Evolutionary conservation across 2,329 filamentous ascomycete genomes (phyloP).

Genomic region (Elsinoe perseae): DNA sequence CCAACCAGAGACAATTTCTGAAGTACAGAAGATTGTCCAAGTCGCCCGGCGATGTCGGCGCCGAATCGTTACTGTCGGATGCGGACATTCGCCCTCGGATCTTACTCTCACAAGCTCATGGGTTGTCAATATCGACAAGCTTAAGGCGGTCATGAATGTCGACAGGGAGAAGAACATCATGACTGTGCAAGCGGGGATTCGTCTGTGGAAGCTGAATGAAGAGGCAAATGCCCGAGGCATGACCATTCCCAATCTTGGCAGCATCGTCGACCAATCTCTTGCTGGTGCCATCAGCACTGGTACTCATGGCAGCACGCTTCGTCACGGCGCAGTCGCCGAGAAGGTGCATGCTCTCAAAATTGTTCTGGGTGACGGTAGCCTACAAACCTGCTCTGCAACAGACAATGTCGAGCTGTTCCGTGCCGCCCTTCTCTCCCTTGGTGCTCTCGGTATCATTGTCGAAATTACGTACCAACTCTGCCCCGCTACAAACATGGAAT

Average conservation of each 20-base stretch:
- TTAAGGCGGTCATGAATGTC: constrained; percentile 62
- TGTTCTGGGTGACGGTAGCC: constrained; percentile 71
- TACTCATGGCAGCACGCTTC: constrained; percentile 81
- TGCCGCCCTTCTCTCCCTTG: constrained; percentile 77
- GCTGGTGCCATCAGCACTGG: constrained; percentile 88
- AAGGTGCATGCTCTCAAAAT: constrained; percentile 67
- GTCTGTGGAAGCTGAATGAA: constrained; percentile 64
- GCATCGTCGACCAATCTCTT: constrained; percentile 89
- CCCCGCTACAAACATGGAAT: constrained; percentile 73
- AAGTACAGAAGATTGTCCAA: constrained; percentile 75
- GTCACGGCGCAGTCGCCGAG: constrained; percentile 77
- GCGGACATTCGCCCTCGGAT: constrained; percentile 84
- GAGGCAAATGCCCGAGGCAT: constrained; percentile 67
- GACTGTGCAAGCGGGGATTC: constrained; percentile 80
- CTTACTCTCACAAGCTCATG: constrained; percentile 89
- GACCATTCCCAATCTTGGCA: constrained; percentile 85
- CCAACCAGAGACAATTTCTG: constrained; percentile 66
- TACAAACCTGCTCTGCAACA: constrained; percentile 59
- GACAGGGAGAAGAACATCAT: constrained; percentile 59
- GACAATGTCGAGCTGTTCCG: constrained; percentile 74
- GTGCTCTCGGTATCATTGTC: constrained; percentile 81
- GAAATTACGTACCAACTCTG: constrained; percentile 80
- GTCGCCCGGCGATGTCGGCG: constrained; percentile 74
- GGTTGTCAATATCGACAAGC: constrained; percentile 88
- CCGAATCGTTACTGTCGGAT: constrained; percentile 78